Evolutionary conservation across 2,329 filamentous ascomycete genomes (phyloP), one percentile per base, ranked within the genome.

Genomic region (Corniculantispora saksenae): DNA sequence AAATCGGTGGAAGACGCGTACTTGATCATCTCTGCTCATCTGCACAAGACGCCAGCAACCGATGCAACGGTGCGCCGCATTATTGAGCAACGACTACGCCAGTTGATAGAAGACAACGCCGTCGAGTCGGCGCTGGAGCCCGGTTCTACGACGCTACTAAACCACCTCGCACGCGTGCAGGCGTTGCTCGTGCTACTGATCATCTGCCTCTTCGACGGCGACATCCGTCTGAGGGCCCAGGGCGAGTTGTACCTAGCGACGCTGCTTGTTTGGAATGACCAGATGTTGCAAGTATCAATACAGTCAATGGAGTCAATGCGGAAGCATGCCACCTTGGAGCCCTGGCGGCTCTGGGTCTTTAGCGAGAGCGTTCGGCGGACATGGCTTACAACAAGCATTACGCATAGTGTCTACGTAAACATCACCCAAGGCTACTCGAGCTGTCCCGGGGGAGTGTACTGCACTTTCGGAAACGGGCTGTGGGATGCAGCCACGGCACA

Each of bases 171-270:
- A 40, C 61, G 65, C 19, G 64, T 61, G 6, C 65, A 66, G 21
- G 40, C 63, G 9, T 58, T 67, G 17, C 45, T 63, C 2, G 27
- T 67, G 7, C 65, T 53, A 19, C 47, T 56, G 10, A 23, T 59
- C 21, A 63, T 67, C n/a, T 48, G 63, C 17, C 66, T 67, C 25
- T 65, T 65, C n/a, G 66, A 67, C 40, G 66, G 66, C 2, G 62
- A 67, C 40, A 62, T 65, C 15, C 38, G 43, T 15, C 50, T 58
- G n/a, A 58, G 66, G n/a, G 35, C 43, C 17, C 54, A 60, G 10
- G 63, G 58, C 17, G 66, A 67, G 21, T 17, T 29, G 3, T 17
- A 51, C 19, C 25, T 55, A 1, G 27, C 12, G 6, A 63, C 47
- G 19, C 47, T 65, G 19, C 48, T 48, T 3, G 54, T 32, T 12